Base-by-base conservation (phyloP, 805 yeast species). In the Zygosaccharomyces pseudorouxii region DNA sequence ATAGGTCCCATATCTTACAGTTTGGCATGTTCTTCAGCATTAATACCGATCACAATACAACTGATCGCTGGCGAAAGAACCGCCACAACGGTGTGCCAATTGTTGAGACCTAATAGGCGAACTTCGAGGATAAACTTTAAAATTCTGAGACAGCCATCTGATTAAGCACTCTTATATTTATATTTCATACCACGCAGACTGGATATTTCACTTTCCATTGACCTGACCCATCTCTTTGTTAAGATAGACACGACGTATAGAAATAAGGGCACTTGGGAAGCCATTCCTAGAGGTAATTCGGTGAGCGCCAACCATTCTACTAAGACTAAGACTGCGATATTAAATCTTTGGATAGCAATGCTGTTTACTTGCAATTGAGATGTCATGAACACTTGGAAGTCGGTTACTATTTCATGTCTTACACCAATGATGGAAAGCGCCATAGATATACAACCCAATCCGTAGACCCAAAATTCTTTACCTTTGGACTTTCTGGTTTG, bases 161-260 rank as follows among this genome's bases (percentile, higher is more conserved):
- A 9, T 39, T 49, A 67, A 22, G 60, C 66, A 38, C 57, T 58
- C 44, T 67, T 67, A 47, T 59, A 67, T 46, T 65, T 64, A 42
- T 66, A 65, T 44, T 64, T 65, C 46, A 63, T 41, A 3, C 47
- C 43, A 18, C 63, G 48, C 39, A 67, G 40, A n/a, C 51, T 42
- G 11, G 48, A 45, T 5, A 67, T 28, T 38, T 63, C 65, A 7
- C 38, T 45, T 4, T 58, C 60, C 46, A 64, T 48, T 4, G 59
- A 57, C 5, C 22, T 42, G 23, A 55, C 47, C 64, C 65, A 62
- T 29, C 48, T 51, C 33, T 53, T 58, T 27, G 56, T 41, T 12
- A 55, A 20, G 4, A 49, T 33, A 2, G 64, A 45, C 7, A 59
- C 50, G 11, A 56, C 30, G 45, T 57, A 57, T 16, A 65, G 41